Evolutionary conservation across 1,284 basidiomycete species (phyloP), one percentile per base, ranked within the genome.

Genomic region (Cutaneotrichosporon arboriforme): DNA sequence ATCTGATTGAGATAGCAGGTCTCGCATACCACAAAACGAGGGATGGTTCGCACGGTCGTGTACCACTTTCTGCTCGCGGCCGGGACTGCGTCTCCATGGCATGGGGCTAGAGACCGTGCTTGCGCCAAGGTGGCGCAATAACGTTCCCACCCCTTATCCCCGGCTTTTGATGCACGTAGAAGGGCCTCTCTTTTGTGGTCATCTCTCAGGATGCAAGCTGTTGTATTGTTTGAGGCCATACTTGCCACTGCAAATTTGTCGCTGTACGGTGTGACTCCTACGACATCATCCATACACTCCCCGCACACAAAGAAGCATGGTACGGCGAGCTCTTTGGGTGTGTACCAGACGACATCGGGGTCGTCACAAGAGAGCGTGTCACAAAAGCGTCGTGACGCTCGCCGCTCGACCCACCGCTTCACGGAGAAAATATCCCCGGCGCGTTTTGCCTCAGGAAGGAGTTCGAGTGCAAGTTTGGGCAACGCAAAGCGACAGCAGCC

Each of bases 231-330:
- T 12, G 33, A 9, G 20, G 43, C 17, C 26, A 45, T 33, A n/a
- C 34, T 31, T 10, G 8, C 9, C n/a, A 10, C 15, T 18, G 34
- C 43, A 35, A 45, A 45, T 31, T 35, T 35, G 43, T 45, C 43
- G 7, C 3, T 35, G 20, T 35, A 45, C 4, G 31, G 31, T 31
- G 43, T 45, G n/a, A 45, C 43, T 3, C 31, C 21, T 8, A 45
- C 43, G 14, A 45, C 18, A 14, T 45, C 43, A 18, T 45, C 43
- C 43, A 45, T 45, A 18, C 43, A 45, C 20, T 45, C 43, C 9
- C 9, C 43, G 43, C 43, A 45, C 8, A 45, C 34, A 18, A 10
- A 13, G 14, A 45, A 36, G 33, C 35, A 9, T 31, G 20, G 33
- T 15, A 45, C 35, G 5, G 43, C 33, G 4, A 14, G 9, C 12